phyloP scores from a whole-genome alignment of 202 grass and related monocot species.

The Saccharum hybrid region DNA sequence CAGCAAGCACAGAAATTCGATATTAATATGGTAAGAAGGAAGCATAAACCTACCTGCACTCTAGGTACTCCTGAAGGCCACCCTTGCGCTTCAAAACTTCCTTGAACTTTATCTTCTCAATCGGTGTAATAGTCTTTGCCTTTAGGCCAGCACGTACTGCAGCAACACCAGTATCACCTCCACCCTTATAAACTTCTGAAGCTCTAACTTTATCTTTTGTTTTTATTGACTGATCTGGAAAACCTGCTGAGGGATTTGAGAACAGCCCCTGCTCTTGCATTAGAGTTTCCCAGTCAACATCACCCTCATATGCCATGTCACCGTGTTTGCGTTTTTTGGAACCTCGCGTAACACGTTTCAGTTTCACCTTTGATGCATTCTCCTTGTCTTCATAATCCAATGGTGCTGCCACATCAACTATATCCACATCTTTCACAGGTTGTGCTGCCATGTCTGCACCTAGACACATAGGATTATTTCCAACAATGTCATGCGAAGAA shows the following conservation, averaged over 20 bases:
- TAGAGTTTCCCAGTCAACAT: conserved; percentile 88
- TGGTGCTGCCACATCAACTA: conserved; percentile 33
- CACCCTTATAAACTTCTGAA: conserved; percentile 49
- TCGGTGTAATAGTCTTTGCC: conserved; percentile 64
- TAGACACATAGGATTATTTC: not conserved
- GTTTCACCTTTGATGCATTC: conserved; percentile 45
- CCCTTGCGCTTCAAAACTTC: conserved; percentile 91
- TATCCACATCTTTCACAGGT: conserved; percentile 41
- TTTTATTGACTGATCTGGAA: conserved; percentile 61
- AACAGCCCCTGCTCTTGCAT: conserved; percentile 83
- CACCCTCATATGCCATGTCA: conserved; percentile 97
- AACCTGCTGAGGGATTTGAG: conserved; percentile 52
- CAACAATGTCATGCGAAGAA: conserved; percentile 6
- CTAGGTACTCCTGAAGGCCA: conserved; percentile 89
- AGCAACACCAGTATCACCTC: conserved; percentile 54
- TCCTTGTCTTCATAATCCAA: conserved; percentile 40
- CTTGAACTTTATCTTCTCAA: conserved; percentile 98
- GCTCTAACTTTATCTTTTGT: conserved; percentile 58
- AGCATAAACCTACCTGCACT: conserved; percentile 70
- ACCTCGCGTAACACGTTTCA: conserved; percentile 49
- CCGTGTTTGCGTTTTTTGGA: conserved; percentile 64
- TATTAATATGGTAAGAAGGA: conserved; percentile 24
- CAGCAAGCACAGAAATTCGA: conserved; percentile 24
- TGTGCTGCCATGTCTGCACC: conserved; percentile 18
- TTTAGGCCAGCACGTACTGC: conserved; percentile 86